A percentile compares a stretch with the other conserved stretches of the same genome.
Evolutionary conservation across 192 early-diverging fungal species (phyloP).

Genomic region (Bifiguratus adelaidae): DNA sequence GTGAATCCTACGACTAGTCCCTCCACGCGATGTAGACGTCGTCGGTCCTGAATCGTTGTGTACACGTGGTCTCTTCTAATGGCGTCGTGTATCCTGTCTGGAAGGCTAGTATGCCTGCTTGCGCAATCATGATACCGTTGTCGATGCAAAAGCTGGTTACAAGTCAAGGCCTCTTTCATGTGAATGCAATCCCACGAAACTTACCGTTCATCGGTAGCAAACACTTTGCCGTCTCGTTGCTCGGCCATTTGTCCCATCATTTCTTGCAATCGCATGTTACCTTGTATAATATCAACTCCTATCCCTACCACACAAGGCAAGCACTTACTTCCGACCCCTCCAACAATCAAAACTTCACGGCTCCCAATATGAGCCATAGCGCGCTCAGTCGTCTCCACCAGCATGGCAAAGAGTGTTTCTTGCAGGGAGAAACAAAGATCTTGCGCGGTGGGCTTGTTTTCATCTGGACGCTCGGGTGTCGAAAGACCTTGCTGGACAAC

Average conservation of each 20-base stretch:
- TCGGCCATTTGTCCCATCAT: slow-evolving; percentile 97
- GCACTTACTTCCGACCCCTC: slow-evolving; percentile 85
- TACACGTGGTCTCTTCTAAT: slow-evolving; percentile 80
- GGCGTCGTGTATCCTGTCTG: slow-evolving; percentile 73
- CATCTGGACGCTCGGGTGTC: slow-evolving; percentile 66
- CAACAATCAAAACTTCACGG: slow-evolving; percentile 86
- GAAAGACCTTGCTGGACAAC: slow-evolving; percentile 43
- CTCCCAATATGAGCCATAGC: slow-evolving; percentile 97
- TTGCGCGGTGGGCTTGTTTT: too few species aligned
- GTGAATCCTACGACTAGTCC: slow-evolving; percentile 17
- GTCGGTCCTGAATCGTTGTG: slow-evolving; percentile 88
- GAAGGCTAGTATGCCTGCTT: slow-evolving; percentile 83
- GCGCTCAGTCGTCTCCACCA: slow-evolving; percentile 97
- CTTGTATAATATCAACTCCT: slow-evolving; percentile 17
- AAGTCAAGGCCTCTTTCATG: background rate
- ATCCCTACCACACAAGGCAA: background rate
- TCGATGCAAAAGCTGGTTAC: slow-evolving; percentile 85
- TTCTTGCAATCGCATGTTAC: slow-evolving; percentile 85
- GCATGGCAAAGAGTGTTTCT: slow-evolving; percentile 97
- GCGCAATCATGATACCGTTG: slow-evolving; percentile 99
- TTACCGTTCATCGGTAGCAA: slow-evolving; percentile 93
- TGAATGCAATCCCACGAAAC: slow-evolving; percentile 4
- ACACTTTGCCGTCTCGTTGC: slow-evolving; percentile 78
- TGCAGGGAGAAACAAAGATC: slow-evolving; percentile 98
- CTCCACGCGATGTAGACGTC: slow-evolving; percentile 79